Conservation (phyloP, 768 basidiomycete genomes). For the Xerocomus spinulosus region DNA sequence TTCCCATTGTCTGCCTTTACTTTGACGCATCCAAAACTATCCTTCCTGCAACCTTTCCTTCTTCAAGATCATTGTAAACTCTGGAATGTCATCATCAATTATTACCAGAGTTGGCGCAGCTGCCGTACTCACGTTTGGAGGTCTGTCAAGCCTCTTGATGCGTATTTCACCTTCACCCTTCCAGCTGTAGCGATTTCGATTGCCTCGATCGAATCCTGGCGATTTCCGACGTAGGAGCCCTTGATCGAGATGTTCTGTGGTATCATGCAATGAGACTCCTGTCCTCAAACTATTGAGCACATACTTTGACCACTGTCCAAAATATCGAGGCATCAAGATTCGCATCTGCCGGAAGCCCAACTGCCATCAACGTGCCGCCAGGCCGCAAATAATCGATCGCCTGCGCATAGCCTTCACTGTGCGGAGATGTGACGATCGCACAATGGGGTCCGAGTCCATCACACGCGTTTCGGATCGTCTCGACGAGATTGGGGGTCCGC, state of each 20-base stretch:
- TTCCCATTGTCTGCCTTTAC: no score
- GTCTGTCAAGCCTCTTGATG: conserved; percentile 42
- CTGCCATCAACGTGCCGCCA: conserved; percentile 70
- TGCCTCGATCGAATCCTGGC: conserved; percentile 81
- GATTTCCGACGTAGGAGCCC: conserved; percentile 56
- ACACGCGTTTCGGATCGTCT: conserved; percentile 57
- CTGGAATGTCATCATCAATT: conserved; percentile 10
- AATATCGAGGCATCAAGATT: conserved; percentile 60
- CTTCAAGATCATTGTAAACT: conserved; percentile 37
- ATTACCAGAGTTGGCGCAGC: neutral
- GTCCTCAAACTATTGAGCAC: neutral
- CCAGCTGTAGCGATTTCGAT: conserved; percentile 69
- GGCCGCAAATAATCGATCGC: conserved; percentile 72
- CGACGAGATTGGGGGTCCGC: conserved; percentile 58
- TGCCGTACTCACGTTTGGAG: conserved; percentile 45
- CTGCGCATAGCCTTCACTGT: conserved; percentile 40
- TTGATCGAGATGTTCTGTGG: conserved; percentile 26
- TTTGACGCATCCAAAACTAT: conserved; percentile 35
- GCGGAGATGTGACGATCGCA: conserved; percentile 57
- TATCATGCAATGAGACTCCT: neutral
- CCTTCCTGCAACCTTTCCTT: conserved; percentile 41
- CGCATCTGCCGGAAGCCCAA: conserved; percentile 66
- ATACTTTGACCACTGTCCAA: conserved; percentile 62
- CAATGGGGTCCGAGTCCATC: conserved; percentile 72
- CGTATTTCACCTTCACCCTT: conserved; percentile 59